Conservation (phyloP, 1,284 basidiomycete genomes). For the Pseudozyma tsukubaensis region DNA sequence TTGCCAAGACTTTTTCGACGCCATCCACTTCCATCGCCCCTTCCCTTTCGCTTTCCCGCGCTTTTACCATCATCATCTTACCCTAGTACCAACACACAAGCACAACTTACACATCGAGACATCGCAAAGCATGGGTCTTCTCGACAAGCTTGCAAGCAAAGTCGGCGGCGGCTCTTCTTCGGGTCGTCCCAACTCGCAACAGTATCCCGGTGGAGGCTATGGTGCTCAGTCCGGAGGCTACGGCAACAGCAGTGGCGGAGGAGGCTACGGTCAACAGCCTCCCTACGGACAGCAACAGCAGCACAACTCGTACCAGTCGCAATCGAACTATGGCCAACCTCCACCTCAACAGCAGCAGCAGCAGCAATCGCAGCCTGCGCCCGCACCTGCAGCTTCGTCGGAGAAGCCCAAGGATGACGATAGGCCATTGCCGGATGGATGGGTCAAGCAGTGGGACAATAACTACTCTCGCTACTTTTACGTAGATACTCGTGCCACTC, state of each 20-base stretch:
- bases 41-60: neutral
- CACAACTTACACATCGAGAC: neutral
- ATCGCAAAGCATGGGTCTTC: conserved; percentile 47
- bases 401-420: conserved; percentile 50
- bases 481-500: conserved; percentile 63
- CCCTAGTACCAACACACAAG: neutral
- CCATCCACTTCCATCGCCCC: neutral
- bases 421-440: conserved; percentile 58
- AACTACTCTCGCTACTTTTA: conserved; percentile 66
- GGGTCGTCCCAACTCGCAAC: conserved; percentile 33
- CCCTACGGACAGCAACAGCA: conserved; percentile 19
- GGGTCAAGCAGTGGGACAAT: conserved; percentile 65
- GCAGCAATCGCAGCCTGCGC: conserved; percentile 8
- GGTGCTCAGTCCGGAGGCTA: too few relatives aligned
- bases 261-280: conserved; percentile 8
- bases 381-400: conserved; percentile 1
- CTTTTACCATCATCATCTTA: too few relatives aligned
- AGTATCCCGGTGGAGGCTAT: conserved; percentile 38
- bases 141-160: conserved; percentile 61
- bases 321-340: conserved; percentile 7
- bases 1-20: conserved; percentile 11
- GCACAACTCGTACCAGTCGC: neutral
- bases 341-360: conserved; percentile 17
- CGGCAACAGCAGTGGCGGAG: too few relatives aligned
- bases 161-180: conserved; percentile 25